A percentile compares a stretch with the other conserved stretches of the same genome.
Conservation (phyloP, 441 rosid species). For the Isatis lusitanica region DNA sequence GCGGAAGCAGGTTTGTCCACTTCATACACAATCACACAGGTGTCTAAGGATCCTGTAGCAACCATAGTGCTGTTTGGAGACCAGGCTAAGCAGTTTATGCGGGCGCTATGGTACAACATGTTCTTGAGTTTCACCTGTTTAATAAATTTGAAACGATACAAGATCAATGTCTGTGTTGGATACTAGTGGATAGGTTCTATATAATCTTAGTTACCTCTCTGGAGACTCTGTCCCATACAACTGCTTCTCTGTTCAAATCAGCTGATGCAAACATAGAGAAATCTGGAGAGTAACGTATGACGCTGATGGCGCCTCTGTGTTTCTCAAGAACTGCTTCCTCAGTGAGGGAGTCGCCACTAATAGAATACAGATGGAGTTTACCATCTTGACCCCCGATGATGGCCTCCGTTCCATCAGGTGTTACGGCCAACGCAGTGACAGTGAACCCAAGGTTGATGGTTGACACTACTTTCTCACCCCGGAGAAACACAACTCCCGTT, state of each 20-base stretch:
- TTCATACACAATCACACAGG: constrained; percentile 80
- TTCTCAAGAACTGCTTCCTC: constrained; percentile 85
- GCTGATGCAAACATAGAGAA: constrained; percentile 90
- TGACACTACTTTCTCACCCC: constrained; percentile 64
- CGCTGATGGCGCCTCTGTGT: constrained; percentile 87
- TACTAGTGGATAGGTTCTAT: not conserved
- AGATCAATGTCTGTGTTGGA: constrained; percentile 5
- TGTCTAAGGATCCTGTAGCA: constrained; percentile 95
- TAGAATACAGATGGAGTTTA: constrained; percentile 71
- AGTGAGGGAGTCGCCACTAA: constrained; percentile 64
- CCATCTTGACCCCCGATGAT: constrained; percentile 84
- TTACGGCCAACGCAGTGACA: constrained; percentile 74
- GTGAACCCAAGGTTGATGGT: constrained; percentile 73
- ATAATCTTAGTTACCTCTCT: constrained; percentile 57
- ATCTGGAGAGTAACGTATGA: constrained; percentile 86
- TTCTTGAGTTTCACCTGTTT: constrained; percentile 82
- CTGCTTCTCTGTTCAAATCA: constrained; percentile 88
- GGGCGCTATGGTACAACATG: constrained; percentile 94
- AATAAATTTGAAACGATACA: not conserved
- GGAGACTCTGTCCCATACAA: constrained; percentile 83
- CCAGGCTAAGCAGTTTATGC: constrained; percentile 97
- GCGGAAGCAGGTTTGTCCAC: constrained; percentile 77
- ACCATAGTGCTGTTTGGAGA: constrained; percentile 80
- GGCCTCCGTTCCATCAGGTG: constrained; percentile 94
- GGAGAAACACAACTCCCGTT: constrained; percentile 77